Evolutionary conservation across 1,139 yeast species (phyloP), one percentile per base, ranked within the genome.

Genomic region (Magnusiomyces clavatus): DNA sequence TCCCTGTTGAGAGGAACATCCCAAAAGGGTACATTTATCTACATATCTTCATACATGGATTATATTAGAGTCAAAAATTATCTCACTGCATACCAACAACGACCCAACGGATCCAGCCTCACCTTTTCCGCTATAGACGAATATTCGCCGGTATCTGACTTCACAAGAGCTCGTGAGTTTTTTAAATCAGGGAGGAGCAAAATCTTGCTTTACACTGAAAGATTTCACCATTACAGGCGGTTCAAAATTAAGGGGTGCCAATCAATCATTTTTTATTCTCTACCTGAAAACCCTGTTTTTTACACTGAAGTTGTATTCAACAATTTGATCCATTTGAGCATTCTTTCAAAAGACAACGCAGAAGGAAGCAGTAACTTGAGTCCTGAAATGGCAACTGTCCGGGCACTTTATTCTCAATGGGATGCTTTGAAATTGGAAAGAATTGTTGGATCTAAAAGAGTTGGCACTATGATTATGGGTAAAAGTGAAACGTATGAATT

Each of bases 211-310:
- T 89, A 89, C 68, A 87, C 97, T 0, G 97, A 92, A 62, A 84
- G 99, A 75, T 73, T 90, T 66, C 98, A 92, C 65, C 94, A 87
- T 65, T 92, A 83, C 72, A 78, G 96, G 59, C 75, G 97, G 53
- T 89, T 79, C 65, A 92, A 86, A 54, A 74, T 94, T 51, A 78
- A 76, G 56, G 98, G 97, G n/a, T 96, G 86, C 17, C 83, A 86
- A 65, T 85, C 82, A 52, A 76, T 92, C 43, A 68, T 92, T 31
- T 80, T 92, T 72, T 94, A 89, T 66, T 88, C 86, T 31, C 75
- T 86, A 19, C 98, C 98, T 6, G 75, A 83, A 17, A 89, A 92
- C 65, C 96, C 97, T 5, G 65, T 76, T 39, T 92, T 88, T 64
- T 92, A 90, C 67, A 76, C 78, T 46, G 97, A 92, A 65, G 75